Evolutionary conservation across 495 filamentous ascomycete species (phyloP).

Genomic region (Friedmanniomyces endolithicus): DNA sequence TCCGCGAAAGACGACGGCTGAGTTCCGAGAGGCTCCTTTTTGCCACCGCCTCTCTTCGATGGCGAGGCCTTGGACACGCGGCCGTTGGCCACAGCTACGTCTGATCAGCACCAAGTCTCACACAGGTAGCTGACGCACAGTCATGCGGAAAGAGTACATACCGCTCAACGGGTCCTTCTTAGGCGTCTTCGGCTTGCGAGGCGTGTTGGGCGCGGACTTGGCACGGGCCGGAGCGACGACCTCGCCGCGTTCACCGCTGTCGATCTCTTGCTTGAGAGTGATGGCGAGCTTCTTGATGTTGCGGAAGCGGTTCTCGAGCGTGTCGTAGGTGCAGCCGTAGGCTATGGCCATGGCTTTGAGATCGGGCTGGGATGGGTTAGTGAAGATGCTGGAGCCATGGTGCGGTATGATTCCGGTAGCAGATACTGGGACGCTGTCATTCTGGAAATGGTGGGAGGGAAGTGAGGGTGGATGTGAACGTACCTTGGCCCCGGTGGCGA

Average conservation of each 20-base stretch:
- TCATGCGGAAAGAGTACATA: background rate
- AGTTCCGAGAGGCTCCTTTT: background rate
- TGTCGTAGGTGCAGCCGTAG: conserved; percentile 33
- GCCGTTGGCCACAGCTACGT: conserved; percentile 10
- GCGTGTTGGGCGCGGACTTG: conserved; percentile 12
- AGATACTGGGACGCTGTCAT: no score
- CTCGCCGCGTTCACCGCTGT: conserved; percentile 19
- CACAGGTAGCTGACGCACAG: background rate
- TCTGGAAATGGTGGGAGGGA: no score
- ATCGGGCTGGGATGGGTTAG: conserved; percentile 2
- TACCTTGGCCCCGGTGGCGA: conserved; percentile 18
- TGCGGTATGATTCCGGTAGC: no score
- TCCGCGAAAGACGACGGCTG: background rate
- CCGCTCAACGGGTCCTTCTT: conserved; percentile 15
- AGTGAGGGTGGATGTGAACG: background rate
- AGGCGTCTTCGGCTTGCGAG: conserved; percentile 20
- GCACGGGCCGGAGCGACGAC: conserved; percentile 10
- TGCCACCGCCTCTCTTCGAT: conserved; percentile 2
- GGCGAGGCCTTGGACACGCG: conserved; percentile 3
- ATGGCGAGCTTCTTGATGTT: conserved; percentile 25
- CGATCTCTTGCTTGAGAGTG: conserved; percentile 22
- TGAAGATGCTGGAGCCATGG: no score
- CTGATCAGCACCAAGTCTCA: background rate
- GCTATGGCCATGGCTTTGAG: conserved; percentile 7
- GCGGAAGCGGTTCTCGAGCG: conserved; percentile 33